A percentile compares a stretch with the other conserved stretches of the same genome.
These are phyloP conservation scores for Yarrowia sp. DNA, from an alignment of 805 yeast species.

Conservation along the genomic window DNA sequence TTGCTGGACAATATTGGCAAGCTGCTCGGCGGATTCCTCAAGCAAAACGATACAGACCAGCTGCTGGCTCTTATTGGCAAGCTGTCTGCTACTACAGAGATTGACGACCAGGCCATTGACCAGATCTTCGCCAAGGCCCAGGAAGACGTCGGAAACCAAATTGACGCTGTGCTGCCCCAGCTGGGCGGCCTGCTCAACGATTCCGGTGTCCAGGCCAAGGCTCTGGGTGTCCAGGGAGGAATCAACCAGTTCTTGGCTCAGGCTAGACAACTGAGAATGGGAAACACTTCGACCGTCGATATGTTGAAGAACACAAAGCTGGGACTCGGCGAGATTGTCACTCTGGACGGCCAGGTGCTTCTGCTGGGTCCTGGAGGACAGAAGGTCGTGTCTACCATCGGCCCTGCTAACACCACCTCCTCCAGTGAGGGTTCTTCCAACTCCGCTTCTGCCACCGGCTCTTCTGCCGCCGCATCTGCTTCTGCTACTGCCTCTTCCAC, in stretches of 20 bases:
- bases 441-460: neutral
- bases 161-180: constrained; percentile 31
- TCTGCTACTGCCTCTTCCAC: constrained; percentile 10
- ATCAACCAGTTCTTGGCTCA: constrained; percentile 33
- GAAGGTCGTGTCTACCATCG: constrained; percentile 13
- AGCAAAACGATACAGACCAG: constrained; percentile 12
- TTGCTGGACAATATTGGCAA: constrained; percentile 14
- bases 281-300: constrained; percentile 24
- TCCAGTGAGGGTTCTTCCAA: neutral
- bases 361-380: constrained; percentile 29
- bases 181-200: constrained; percentile 4
- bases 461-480: constrained; percentile 14
- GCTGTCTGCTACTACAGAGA: neutral
- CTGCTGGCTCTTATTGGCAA: neutral
- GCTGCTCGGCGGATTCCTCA: constrained; percentile 26
- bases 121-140: constrained; percentile 33
- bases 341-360: constrained; percentile 17
- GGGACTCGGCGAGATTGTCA: constrained; percentile 13
- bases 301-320: constrained; percentile 16
- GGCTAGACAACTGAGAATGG: constrained; percentile 20
- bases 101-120: constrained; percentile 19
- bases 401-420: constrained; percentile 11
- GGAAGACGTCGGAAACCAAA: constrained; percentile 13
- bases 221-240: constrained; percentile 35
- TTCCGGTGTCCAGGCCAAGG: constrained; percentile 31